A percentile compares a stretch with the other conserved stretches of the same genome.
phyloP scores from a whole-genome alignment of 306 rosid genomes.

The Vigna trinervia region DNA sequence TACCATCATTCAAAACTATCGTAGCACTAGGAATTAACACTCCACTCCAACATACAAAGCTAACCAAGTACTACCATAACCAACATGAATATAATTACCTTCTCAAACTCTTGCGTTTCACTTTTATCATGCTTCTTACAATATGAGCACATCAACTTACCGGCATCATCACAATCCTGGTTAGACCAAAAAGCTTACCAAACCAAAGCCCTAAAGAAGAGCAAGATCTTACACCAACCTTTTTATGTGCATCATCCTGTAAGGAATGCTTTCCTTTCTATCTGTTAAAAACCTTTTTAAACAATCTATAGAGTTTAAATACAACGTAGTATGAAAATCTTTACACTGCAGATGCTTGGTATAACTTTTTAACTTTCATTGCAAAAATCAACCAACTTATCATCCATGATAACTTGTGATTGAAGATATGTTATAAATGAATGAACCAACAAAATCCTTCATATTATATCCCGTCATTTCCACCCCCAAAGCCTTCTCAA shows the following conservation, averaged over 20 bases:
- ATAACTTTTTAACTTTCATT: not conserved
- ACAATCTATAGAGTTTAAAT: not conserved
- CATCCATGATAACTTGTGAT: not conserved
- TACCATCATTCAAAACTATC: constrained; percentile 16
- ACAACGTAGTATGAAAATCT: not conserved
- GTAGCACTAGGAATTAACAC: constrained; percentile 7
- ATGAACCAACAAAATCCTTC: not conserved
- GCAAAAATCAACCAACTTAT: not conserved
- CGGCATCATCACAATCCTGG: constrained; percentile 49
- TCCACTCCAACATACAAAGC: constrained; percentile 27
- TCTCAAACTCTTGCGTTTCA: constrained; percentile 92
- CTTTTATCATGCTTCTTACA: constrained; percentile 78
- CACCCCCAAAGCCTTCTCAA: not conserved
- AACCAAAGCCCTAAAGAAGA: not conserved
- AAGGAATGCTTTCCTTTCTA: constrained; percentile 69
- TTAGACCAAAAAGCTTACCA: constrained; percentile 5
- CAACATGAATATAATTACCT: constrained; percentile 56
- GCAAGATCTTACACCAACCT: constrained; percentile 50
- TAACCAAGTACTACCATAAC: constrained; percentile 12
- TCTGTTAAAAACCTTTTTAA: constrained; percentile 55
- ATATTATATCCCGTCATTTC: not conserved
- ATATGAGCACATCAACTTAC: constrained; percentile 89
- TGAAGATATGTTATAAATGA: not conserved
- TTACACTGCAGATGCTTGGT: not conserved
- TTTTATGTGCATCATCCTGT: constrained; percentile 78